phyloP scores from a whole-genome alignment of 176 grass and related monocot genomes.

The Cenchrus purpureus region DNA sequence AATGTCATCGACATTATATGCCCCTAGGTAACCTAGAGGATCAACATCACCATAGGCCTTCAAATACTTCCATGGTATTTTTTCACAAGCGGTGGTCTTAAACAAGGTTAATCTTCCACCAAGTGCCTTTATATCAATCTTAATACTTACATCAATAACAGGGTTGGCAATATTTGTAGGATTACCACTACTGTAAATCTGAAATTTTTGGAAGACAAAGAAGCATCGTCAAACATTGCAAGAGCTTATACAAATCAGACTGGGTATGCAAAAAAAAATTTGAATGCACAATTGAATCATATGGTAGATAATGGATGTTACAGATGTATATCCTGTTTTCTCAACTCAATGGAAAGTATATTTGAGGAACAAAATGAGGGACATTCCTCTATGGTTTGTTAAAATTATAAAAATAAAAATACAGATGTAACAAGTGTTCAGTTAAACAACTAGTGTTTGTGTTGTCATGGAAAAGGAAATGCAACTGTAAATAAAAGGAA shows the following conservation, averaged over 20 bases:
- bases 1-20: constrained; percentile 94
- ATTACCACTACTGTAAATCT: constrained; percentile 99
- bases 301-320: constrained; percentile 1
- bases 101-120: constrained; percentile 88
- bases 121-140: constrained; percentile 92
- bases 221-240: constrained; percentile 25
- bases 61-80: constrained; percentile 72
- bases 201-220: constrained; percentile 43
- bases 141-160: constrained; percentile 89
- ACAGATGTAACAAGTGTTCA: not conserved
- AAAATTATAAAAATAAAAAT: not conserved
- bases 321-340: not conserved
- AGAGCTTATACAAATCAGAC: not conserved
- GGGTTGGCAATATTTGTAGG: constrained; percentile 99
- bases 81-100: constrained; percentile 83
- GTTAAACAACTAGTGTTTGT: not conserved
- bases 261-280: constrained; percentile 5
- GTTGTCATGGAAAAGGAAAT: not conserved
- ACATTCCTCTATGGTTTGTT: not conserved
- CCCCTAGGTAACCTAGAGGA: constrained; percentile 69
- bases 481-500: not conserved
- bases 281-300: not conserved
- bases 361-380: not conserved
- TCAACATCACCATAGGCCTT: constrained; percentile 62
- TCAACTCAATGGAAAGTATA: not conserved